A percentile compares a stretch with the other conserved stretches of the same genome.
phyloP scores from a whole-genome alignment of 2,329 filamentous ascomycete species.

The Apiospora saccharicola region DNA sequence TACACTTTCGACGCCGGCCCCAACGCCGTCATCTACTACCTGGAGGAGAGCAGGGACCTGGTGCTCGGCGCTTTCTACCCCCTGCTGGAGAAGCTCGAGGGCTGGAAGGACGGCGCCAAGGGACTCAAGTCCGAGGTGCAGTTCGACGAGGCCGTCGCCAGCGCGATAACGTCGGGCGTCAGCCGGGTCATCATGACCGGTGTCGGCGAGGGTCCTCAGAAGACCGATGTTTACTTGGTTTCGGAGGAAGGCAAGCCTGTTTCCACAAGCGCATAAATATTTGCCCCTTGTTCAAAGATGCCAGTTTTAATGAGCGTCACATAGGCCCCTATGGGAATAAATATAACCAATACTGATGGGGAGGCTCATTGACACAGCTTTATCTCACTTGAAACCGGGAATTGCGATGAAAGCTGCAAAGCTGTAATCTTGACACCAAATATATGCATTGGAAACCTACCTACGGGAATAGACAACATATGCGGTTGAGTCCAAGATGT shows the following conservation, averaged over 20 bases:
- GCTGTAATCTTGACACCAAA: background rate
- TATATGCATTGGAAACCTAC: background rate
- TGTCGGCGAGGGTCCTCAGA: slow-evolving; percentile 88
- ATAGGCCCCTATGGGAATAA: background rate
- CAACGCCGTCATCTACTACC: slow-evolving; percentile 96
- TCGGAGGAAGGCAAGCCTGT: slow-evolving; percentile 67
- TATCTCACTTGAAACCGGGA: background rate
- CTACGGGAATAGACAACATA: background rate
- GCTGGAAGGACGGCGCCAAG: slow-evolving; percentile 71
- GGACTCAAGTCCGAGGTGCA: slow-evolving; percentile 62
- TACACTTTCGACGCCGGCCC: slow-evolving; percentile 98
- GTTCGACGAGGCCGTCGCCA: slow-evolving; percentile 70
- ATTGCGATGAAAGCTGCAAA: background rate
- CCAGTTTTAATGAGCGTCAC: background rate
- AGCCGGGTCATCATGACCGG: slow-evolving; percentile 89
- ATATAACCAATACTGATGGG: background rate
- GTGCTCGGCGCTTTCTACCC: slow-evolving; percentile 82
- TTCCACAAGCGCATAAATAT: slow-evolving; percentile 36
- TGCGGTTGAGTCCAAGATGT: background rate
- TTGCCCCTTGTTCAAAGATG: background rate
- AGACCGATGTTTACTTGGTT: slow-evolving; percentile 79
- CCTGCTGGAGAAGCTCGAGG: slow-evolving; percentile 68
- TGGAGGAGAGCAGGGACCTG: slow-evolving; percentile 75
- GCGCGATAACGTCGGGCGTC: slow-evolving; percentile 77
- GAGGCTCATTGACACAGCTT: background rate